phyloP scores from a whole-genome alignment of 495 filamentous ascomycete species.

The Cercophora sp. region DNA sequence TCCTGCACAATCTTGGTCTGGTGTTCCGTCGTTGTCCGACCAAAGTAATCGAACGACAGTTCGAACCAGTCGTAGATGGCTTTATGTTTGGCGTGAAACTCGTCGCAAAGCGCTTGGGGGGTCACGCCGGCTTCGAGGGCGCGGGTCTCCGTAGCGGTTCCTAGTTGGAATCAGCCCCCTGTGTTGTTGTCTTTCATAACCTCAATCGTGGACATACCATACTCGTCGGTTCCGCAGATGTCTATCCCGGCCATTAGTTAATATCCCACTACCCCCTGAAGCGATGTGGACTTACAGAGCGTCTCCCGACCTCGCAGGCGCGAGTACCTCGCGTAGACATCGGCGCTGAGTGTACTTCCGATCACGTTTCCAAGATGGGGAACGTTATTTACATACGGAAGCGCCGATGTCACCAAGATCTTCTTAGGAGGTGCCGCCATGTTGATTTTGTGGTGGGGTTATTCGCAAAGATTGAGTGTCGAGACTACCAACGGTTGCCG shows the following conservation, averaged over 20 bases:
- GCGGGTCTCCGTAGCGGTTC: constrained; percentile 79
- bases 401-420: constrained; percentile 59
- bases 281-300: constrained; percentile 17
- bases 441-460: too few relatives aligned
- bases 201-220: constrained; percentile 13
- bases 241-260: too few relatives aligned
- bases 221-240: constrained; percentile 69
- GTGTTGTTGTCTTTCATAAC: background rate
- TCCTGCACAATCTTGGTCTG: constrained; percentile 85
- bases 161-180: background rate
- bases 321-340: constrained; percentile 53
- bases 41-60: constrained; percentile 80
- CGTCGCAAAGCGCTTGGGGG: constrained; percentile 70
- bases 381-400: constrained; percentile 94
- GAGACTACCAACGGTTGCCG: too few relatives aligned
- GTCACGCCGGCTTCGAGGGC: constrained; percentile 56
- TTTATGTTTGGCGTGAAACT: constrained; percentile 79
- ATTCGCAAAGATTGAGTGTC: too few relatives aligned
- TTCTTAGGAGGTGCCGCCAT: constrained; percentile 33
- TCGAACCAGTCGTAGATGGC: constrained; percentile 81
- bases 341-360: constrained; percentile 79
- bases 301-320: constrained; percentile 42
- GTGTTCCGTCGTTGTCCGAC: constrained; percentile 71
- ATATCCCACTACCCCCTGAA: too few relatives aligned
- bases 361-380: constrained; percentile 94